A percentile compares a stretch with the other conserved stretches of the same genome.
phyloP scores from a whole-genome alignment of 805 yeast species.

The Candida takata region DNA sequence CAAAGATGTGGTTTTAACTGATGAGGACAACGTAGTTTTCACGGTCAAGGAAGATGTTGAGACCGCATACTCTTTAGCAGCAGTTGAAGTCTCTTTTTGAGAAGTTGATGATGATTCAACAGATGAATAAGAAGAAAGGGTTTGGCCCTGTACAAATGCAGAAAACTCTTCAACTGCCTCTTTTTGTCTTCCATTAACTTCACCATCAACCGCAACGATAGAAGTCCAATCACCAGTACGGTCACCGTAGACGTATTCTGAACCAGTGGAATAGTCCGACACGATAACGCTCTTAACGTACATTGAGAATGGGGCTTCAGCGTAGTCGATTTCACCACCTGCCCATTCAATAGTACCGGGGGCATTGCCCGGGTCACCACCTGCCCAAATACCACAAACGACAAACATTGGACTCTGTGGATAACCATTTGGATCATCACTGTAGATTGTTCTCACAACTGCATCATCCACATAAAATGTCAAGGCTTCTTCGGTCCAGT shows the following conservation, averaged over 20 bases:
- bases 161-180: conserved; percentile 40
- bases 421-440: conserved; percentile 56
- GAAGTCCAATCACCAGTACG: conserved; percentile 53
- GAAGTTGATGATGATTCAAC: conserved; percentile 8
- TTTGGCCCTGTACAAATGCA: conserved; percentile 28
- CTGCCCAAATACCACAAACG: conserved; percentile 71
- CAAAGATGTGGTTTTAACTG: too few species aligned
- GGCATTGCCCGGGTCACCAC: conserved; percentile 62
- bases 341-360: conserved; percentile 79
- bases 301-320: conserved; percentile 65
- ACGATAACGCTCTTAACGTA: conserved; percentile 50
- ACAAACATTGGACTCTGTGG: conserved; percentile 89
- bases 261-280: conserved; percentile 65
- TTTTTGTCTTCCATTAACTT: conserved; percentile 50
- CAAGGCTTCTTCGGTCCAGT: conserved; percentile 65
- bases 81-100: not conserved
- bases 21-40: too few species aligned
- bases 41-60: too few species aligned
- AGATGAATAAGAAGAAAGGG: conserved; percentile 1
- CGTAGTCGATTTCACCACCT: conserved; percentile 64
- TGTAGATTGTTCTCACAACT: conserved; percentile 54
- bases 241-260: conserved; percentile 48
- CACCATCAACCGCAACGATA: conserved; percentile 49
- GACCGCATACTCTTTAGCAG: too few species aligned
- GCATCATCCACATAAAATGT: conserved; percentile 71